Base-by-base conservation (phyloP, 805 yeast genomes). In the Cephaloascus fragrans region DNA sequence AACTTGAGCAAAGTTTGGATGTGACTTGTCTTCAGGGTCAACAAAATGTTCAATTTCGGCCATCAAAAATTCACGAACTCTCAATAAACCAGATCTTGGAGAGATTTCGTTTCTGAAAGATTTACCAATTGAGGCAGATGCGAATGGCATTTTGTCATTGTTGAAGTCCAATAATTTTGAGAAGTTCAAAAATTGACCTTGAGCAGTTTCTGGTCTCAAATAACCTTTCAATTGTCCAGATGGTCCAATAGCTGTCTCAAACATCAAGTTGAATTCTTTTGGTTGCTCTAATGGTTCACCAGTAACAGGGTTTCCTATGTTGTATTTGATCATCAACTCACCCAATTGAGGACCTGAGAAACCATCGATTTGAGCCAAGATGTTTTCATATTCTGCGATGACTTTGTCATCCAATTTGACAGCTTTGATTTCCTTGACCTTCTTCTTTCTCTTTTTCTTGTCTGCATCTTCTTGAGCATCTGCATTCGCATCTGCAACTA, bases 11-110 rank as follows among this genome's bases (percentile, higher is more conserved):
- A 93, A 94, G 49, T 81, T 79, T 35, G 80, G 71, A 64, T 93
- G 98, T 23, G 70, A 60, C 68, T 93, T 93, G 66, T 89, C 74
- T 36, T 69, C 67, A 43, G 99, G 98, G 61, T 93, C 99, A 48
- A 94, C 97, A 56, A 77, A 93, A 66, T 93, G 98, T 70, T 93
- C 99, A 57, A 93, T 89, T 73, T 93, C 99, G 42, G 97, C 99
- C 98, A 93, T 93, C 59, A 93, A 71, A 62, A 93, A 93, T 71
- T 93, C 99, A 67, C 99, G 87, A 42, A 94, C 98, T 68, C 99
- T 83, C 60, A 93, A 74, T 51, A 93, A 73, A 52, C 99, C 99
- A 19, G 97, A 85, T 64, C 98, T 82, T 52, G 99, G 99, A 37
- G 97, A 87, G 55, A 93, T 93, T 71, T 93, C 99, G 64, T 93